A percentile compares a stretch with the other conserved stretches of the same genome.
phyloP scores from a whole-genome alignment of 2,329 filamentous ascomycete species.

The Elsinoe fawcettii region DNA sequence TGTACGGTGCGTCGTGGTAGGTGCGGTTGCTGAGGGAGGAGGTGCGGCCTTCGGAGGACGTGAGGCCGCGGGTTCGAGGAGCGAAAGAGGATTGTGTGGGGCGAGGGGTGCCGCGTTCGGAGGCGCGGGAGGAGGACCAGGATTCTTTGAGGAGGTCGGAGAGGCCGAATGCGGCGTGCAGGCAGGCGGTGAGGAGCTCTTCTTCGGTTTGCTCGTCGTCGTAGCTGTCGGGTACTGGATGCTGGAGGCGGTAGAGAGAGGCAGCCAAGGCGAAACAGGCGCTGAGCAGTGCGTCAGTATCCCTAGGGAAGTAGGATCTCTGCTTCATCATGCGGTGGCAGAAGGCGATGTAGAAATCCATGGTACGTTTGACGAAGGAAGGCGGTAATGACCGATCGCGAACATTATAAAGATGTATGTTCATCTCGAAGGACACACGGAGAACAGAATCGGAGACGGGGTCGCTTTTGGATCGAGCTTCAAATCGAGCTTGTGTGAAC shows the following conservation, averaged over 20 bases:
- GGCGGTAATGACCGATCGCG: conserved; percentile 79
- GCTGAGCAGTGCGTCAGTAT: conserved; percentile 74
- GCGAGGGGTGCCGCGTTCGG: conserved; percentile 72
- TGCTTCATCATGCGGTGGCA: conserved; percentile 97
- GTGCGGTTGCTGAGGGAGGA: conserved; percentile 41
- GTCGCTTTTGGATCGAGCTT: conserved; percentile 69
- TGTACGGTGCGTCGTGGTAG: conserved; percentile 38
- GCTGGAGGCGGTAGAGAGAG: conserved; percentile 88
- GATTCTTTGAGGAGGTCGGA: conserved; percentile 89
- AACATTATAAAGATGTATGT: conserved; percentile 90
- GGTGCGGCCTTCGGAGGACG: conserved; percentile 31
- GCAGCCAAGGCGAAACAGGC: conserved; percentile 88
- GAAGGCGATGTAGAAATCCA: conserved; percentile 90
- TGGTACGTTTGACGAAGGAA: conserved; percentile 76
- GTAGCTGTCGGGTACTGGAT: conserved; percentile 58
- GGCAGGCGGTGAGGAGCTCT: conserved; percentile 76
- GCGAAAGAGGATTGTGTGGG: conserved; percentile 67
- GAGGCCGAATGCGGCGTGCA: conserved; percentile 90
- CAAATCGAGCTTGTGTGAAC: conserved; percentile 86
- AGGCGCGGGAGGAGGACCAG: conserved; percentile 77
- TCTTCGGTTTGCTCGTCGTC: conserved; percentile 47
- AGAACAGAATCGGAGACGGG: conserved; percentile 78
- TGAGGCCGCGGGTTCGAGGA: conserved; percentile 17
- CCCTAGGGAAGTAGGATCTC: conserved; percentile 65
- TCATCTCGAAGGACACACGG: conserved; percentile 87